phyloP scores from a whole-genome alignment of 108 stramenopile genomes.

The Skeletonema marinoi region DNA sequence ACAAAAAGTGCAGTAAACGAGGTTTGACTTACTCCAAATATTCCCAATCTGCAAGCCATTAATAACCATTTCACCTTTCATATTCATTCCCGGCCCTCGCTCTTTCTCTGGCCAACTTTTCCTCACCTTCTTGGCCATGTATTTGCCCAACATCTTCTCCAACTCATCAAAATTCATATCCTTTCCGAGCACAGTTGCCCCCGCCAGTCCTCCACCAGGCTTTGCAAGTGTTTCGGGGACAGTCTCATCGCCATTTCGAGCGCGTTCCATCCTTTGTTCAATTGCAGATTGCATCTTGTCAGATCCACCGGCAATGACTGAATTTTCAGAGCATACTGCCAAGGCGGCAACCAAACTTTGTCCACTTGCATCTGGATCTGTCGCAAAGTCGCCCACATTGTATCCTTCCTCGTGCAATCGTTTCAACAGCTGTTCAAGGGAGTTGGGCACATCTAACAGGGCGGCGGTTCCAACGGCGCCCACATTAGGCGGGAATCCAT shows the following conservation, averaged over 20 bases:
- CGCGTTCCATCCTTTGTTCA: slow-evolving; percentile 57
- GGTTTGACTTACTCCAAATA: slow-evolving; percentile 39
- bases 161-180: slow-evolving; percentile 63
- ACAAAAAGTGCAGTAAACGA: no score
- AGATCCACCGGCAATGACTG: slow-evolving; percentile 61
- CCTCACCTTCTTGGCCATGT: slow-evolving; percentile 78
- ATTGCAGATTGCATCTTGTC: slow-evolving; percentile 59
- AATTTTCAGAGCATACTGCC: slow-evolving; percentile 38
- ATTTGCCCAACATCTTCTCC: slow-evolving; percentile 70
- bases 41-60: slow-evolving; percentile 84
- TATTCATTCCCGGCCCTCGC: slow-evolving; percentile 62
- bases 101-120: slow-evolving; percentile 69
- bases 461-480: slow-evolving; percentile 91
- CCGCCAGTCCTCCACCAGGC: slow-evolving; percentile 64
- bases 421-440: slow-evolving; percentile 57
- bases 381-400: slow-evolving; percentile 65
- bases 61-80: slow-evolving; percentile 74
- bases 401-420: slow-evolving; percentile 73
- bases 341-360: slow-evolving; percentile 40
- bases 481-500: slow-evolving; percentile 90
- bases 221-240: slow-evolving; percentile 59
- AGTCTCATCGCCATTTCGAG: slow-evolving; percentile 56
- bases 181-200: slow-evolving; percentile 58
- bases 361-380: slow-evolving; percentile 48
- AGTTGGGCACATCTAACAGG: slow-evolving; percentile 80